These are phyloP conservation scores for Cenchrus americanus DNA, from an alignment of 176 grass and related monocot species.

Conservation along the genomic window DNA sequence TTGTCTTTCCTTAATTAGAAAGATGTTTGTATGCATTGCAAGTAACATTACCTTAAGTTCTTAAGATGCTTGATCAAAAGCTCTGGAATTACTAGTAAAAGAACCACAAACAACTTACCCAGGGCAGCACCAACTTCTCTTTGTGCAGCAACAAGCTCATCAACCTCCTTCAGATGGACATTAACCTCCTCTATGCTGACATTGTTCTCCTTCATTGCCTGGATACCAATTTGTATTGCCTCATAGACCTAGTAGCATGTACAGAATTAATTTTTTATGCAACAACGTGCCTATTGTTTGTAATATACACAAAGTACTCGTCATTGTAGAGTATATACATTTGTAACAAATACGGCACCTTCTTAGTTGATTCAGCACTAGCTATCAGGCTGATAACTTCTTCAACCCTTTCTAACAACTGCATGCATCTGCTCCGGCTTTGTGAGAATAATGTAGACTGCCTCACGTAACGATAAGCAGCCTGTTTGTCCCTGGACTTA, in stretches of 20 bases:
- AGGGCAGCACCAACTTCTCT: slow-evolving; percentile 74
- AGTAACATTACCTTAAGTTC: slow-evolving; percentile 2
- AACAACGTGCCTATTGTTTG: neutral
- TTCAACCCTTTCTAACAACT: slow-evolving; percentile 72
- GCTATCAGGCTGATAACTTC: slow-evolving; percentile 68
- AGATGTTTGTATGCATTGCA: neutral
- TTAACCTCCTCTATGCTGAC: slow-evolving; percentile 72
- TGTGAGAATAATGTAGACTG: slow-evolving; percentile 73
- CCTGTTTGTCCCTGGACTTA: slow-evolving; percentile 72
- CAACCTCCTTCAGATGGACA: slow-evolving; percentile 67
- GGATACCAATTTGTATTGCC: slow-evolving; percentile 73
- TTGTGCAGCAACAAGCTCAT: slow-evolving; percentile 67
- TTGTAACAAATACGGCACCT: slow-evolving; percentile 48
- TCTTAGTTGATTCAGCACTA: slow-evolving; percentile 78
- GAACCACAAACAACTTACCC: slow-evolving; percentile 50
- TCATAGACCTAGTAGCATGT: slow-evolving; percentile 75
- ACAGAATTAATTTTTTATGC: slow-evolving; percentile 11
- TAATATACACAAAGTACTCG: neutral
- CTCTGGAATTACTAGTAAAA: slow-evolving; percentile 20
- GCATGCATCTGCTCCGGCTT: slow-evolving; percentile 60
- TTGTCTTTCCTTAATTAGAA: neutral
- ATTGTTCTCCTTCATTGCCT: slow-evolving; percentile 72
- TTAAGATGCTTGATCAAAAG: neutral
- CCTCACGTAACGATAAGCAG: slow-evolving; percentile 59
- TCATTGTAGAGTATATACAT: slow-evolving; percentile 2